Evolutionary conservation across 2,329 filamentous ascomycete species (phyloP), one percentile per base, ranked within the genome.

Genomic region (Mycosphaerella arachidis): DNA sequence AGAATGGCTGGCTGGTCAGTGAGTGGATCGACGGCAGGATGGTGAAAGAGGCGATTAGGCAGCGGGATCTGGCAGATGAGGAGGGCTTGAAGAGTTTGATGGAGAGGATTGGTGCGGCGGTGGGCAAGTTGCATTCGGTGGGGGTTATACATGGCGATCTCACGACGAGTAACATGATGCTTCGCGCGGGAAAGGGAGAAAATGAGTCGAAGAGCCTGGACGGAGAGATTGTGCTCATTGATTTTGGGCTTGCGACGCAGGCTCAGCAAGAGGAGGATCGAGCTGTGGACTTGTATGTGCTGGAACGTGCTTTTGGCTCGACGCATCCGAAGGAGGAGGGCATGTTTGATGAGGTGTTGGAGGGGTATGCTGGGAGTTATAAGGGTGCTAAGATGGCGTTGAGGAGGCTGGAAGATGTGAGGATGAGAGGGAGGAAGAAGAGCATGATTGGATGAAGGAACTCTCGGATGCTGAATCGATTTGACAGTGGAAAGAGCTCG

Each of bases 131-230:
- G 79, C 94, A 99, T 79, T 83, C 82, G 57, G 82, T 86, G n/a
- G 93, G 93, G 16, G 84, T 97, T 58, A 86, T 96, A 60, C 94
- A 99, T 78, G 94, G 94, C 45, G 94, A 99, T 78, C 77, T 99
- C 77, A 99, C 94, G 62, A 99, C 92, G 64, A 97, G 92, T 77
- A 99, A 99, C 76, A 82, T 99, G 78, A 97, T 99, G 88, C 73
- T 97, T 66, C 74, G 84, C 35, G 13, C 81, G 13, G 20, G 35
- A 24, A 1, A 24, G 13, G 61, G 24, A 18, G 53, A 30, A 20
- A 43, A 50, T 16, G 48, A 40, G 40, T 53, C 57, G 53, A 61
- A 27, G 10, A 60, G 45, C 0, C 72, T 83, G 58, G 81, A 84
- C 1, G 92, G 91, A 1, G 88, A 95, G 56, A 84, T 99, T 59